These are phyloP conservation scores for Backusella psychrophila DNA, from an alignment of 192 early-diverging fungal species.

Conservation along the genomic window DNA sequence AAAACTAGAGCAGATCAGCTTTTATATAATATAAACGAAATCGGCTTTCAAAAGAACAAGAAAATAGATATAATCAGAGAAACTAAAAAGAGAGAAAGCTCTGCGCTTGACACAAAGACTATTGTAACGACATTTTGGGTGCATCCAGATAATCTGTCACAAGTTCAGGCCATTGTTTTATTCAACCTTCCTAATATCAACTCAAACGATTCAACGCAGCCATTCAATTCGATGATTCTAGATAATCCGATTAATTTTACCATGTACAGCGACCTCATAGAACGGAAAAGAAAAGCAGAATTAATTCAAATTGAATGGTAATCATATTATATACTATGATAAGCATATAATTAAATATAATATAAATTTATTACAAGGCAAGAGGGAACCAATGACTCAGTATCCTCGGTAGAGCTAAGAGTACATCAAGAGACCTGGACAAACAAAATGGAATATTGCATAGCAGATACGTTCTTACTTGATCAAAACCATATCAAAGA, in stretches of 20 bases:
- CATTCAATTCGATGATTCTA: not conserved
- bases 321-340: not conserved
- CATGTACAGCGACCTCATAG: not conserved
- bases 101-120: not conserved
- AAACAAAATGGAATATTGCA: not conserved
- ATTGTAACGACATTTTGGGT: constrained; percentile 72
- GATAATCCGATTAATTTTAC: not conserved
- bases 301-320: constrained; percentile 1
- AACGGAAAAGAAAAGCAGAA: not conserved
- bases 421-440: not conserved
- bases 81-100: not conserved
- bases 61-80: not conserved
- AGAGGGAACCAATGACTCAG: not conserved
- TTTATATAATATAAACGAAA: not conserved
- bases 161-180: constrained; percentile 84
- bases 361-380: not conserved
- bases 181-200: constrained; percentile 81
- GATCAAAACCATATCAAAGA: not conserved
- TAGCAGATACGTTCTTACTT: not conserved
- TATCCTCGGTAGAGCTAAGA: not conserved
- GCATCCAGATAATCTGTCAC: constrained; percentile 85
- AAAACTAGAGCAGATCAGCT: not conserved
- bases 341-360: not conserved
- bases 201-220: constrained; percentile 32
- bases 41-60: not conserved